Evolutionary conservation across 345 rosid genomes (phyloP).

Genomic region (Hibiscus trionum): DNA sequence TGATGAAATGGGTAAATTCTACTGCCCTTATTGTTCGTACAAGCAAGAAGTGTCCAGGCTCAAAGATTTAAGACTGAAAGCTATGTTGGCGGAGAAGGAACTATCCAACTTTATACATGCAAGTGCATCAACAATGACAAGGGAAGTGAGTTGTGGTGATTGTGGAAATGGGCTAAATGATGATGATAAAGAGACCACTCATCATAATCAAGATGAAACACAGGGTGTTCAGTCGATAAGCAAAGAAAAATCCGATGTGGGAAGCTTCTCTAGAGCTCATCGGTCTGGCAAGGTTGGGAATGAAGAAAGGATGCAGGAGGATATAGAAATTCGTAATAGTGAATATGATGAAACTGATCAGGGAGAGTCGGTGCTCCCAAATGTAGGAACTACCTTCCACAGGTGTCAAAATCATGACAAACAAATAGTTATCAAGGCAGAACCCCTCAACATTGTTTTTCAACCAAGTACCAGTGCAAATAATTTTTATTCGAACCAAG

Average conservation of each 20-base stretch:
- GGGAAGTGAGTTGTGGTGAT: neutral
- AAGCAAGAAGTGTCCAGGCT: constrained; percentile 26
- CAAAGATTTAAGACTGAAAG: constrained; percentile 23
- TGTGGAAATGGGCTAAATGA: constrained; percentile 3
- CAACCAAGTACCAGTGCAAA: constrained; percentile 3
- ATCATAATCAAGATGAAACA: neutral
- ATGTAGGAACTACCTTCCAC: neutral
- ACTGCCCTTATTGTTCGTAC: constrained; percentile 61
- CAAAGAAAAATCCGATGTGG: neutral
- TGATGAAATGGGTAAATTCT: constrained; percentile 45
- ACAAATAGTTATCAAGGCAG: neutral
- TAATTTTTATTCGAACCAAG: neutral
- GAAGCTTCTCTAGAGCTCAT: neutral
- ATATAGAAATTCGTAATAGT: neutral
- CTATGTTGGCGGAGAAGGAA: constrained; percentile 21
- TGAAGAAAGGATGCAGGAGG: neutral
- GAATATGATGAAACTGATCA: neutral
- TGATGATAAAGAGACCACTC: neutral
- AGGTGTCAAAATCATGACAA: neutral
- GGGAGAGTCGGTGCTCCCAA: neutral
- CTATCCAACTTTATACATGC: constrained; percentile 23
- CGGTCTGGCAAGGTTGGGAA: neutral
- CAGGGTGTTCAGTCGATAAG: neutral
- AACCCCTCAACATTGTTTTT: neutral
- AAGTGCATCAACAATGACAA: neutral